These are phyloP conservation scores for Claviceps digitariae DNA, from an alignment of 2,329 filamentous ascomycete species.

Conservation along the genomic window DNA sequence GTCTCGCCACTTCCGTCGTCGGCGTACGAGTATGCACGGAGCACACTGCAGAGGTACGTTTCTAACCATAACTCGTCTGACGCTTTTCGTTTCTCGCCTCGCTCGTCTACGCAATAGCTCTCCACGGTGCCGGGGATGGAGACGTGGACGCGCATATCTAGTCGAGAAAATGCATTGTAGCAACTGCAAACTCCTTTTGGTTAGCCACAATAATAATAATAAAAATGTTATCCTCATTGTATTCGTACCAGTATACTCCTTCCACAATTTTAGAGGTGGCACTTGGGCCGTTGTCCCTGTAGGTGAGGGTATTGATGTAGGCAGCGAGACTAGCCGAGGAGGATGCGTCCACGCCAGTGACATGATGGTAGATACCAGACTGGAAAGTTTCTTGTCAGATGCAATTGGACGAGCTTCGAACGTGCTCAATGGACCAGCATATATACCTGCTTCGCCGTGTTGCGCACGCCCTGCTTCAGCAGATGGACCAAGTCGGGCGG, in stretches of 20 bases:
- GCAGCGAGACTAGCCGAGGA: constrained; percentile 93
- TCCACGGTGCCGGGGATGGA: constrained; percentile 94
- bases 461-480: constrained; percentile 56
- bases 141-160: constrained; percentile 97
- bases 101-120: constrained; percentile 94
- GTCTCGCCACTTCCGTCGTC: constrained; percentile 90
- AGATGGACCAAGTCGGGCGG: constrained; percentile 94
- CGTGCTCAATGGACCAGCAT: neutral
- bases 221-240: neutral
- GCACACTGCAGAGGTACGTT: constrained; percentile 88
- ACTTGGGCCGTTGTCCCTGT: constrained; percentile 66
- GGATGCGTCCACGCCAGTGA: constrained; percentile 91
- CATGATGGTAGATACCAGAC: constrained; percentile 94
- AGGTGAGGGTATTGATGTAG: constrained; percentile 96
- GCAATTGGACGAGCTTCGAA: neutral
- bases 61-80: constrained; percentile 94
- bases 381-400: constrained; percentile 23
- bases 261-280: constrained; percentile 73
- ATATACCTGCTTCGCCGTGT: constrained; percentile 40
- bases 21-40: constrained; percentile 91
- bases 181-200: constrained; percentile 37
- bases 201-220: neutral
- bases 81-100: constrained; percentile 84
- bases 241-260: constrained; percentile 74
- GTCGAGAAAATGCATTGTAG: constrained; percentile 96